These are phyloP conservation scores for Pseudopithomyces maydicus DNA, from an alignment of 2,329 filamentous ascomycete species.

Conservation along the genomic window DNA sequence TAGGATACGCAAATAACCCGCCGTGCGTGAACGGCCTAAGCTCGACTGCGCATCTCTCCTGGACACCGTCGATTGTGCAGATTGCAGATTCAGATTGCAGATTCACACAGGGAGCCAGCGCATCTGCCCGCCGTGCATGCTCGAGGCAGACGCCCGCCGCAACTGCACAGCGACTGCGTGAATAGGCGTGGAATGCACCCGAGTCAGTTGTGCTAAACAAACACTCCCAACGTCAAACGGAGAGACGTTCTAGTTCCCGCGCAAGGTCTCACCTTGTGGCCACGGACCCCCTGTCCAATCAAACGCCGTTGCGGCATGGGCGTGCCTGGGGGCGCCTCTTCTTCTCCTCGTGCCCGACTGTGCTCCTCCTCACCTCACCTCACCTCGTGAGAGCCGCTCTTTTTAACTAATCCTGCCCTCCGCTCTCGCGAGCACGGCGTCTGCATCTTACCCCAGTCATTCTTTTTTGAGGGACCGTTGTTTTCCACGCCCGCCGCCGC, in stretches of 20 bases:
- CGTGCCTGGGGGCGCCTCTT: conserved; percentile 32
- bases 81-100: not conserved
- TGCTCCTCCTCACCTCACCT: conserved; percentile 37
- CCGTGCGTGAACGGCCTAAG: not conserved
- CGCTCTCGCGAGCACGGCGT: conserved; percentile 23
- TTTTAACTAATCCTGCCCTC: conserved; percentile 34
- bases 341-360: conserved; percentile 36
- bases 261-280: conserved; percentile 5
- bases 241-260: conserved; percentile 3
- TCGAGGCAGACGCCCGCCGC: not conserved
- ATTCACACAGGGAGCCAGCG: not conserved
- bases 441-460: conserved; percentile 47
- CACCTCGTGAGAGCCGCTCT: conserved; percentile 39
- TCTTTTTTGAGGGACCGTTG: conserved; percentile 40
- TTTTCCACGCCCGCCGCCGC: conserved; percentile 19
- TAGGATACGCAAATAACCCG: not conserved
- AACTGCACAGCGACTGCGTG: not conserved
- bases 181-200: conserved; percentile 1
- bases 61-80: conserved; percentile 1
- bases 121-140: not conserved
- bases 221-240: conserved; percentile 3
- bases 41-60: not conserved
- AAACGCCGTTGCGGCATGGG: conserved; percentile 2
- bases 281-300: conserved; percentile 24
- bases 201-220: not conserved